Evolutionary conservation across 2,329 filamentous ascomycete species (phyloP), one percentile per base, ranked within the genome.

Genomic region (Ceratocystis cacaofunesta): DNA sequence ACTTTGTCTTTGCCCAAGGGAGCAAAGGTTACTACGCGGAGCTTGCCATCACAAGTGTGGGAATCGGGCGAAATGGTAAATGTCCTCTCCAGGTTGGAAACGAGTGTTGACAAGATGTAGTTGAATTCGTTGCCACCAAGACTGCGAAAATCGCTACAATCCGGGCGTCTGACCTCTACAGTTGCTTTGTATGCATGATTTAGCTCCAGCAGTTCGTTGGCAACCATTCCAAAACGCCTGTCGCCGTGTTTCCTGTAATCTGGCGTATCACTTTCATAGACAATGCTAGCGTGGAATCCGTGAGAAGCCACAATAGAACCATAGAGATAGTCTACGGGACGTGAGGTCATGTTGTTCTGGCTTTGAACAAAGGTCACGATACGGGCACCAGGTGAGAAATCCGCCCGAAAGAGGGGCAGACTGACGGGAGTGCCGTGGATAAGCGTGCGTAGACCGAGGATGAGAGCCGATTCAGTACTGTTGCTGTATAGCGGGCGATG

Each of bases 221-320:
- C 92, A 0, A 90, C 91, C 83, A 96, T 90, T 66, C 85, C 82
- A 75, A 97, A 97, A 22, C 92, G 82, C 72, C 87, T 83, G 41
- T 80, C 79, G 12, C 92, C 92, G 71, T 88, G 86, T 69, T 84
- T 82, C 68, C 92, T 86, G 74, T 92, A 92, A 69, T 85, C 87
- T 0, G 83, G 78, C 0, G 92, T 95, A 74, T 97, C 92, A 74
- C 89, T 94, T 76, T 96, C 91, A 70, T 89, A 91, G 25, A 97
- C 90, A 2, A 97, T 80, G 52, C 87, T 85, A 36, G 92, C 89
- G 72, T 97, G 92, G 71, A 97, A 85, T 22, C 89, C 92, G 82
- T 95, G 95, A 73, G 88, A 94, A 57, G 86, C 87, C 1, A 97
- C 92, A 25, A 96, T 90, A 28, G 87, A 88, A 30, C 90, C 92